phyloP scores from a whole-genome alignment of 371 early-diverging fungal species.

The Apophysomyces trapeziformis region DNA sequence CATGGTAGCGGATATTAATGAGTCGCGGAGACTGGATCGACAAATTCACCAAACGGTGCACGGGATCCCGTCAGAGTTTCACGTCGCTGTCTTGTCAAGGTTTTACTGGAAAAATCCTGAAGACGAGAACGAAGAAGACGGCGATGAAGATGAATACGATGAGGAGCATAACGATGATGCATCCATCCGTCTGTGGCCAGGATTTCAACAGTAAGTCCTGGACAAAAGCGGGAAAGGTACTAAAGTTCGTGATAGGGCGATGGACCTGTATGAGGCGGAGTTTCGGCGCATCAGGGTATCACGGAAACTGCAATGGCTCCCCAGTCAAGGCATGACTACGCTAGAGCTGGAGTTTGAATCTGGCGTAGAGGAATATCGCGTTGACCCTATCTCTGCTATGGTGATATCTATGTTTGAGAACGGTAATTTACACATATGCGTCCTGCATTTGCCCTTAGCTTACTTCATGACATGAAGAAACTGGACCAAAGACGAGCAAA shows the following conservation, averaged over 20 bases:
- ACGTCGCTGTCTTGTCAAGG: slow-evolving; percentile 31
- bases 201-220: slow-evolving; percentile 1
- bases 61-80: slow-evolving; percentile 18
- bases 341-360: slow-evolving; percentile 33
- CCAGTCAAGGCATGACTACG: slow-evolving; percentile 29
- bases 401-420: slow-evolving; percentile 32
- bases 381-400: slow-evolving; percentile 30
- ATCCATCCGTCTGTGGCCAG: neutral
- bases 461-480: neutral
- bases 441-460: too few relatives aligned
- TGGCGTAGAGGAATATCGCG: slow-evolving; percentile 15
- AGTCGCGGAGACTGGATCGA: slow-evolving; percentile 37
- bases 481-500: slow-evolving; percentile 15
- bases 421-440: slow-evolving; percentile 11
- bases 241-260: slow-evolving; percentile 1
- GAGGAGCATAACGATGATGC: neutral
- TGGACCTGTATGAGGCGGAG: slow-evolving; percentile 28
- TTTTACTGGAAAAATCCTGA: slow-evolving; percentile 34
- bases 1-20: slow-evolving; percentile 44
- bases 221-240: slow-evolving; percentile 13
- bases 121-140: slow-evolving; percentile 19
- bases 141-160: slow-evolving; percentile 16
- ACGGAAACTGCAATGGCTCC: slow-evolving; percentile 32
- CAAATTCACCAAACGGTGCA: slow-evolving; percentile 27
- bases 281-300: slow-evolving; percentile 25